Conservation (phyloP, 2,329 filamentous ascomycete species). For the Neofusicoccum ribis region DNA sequence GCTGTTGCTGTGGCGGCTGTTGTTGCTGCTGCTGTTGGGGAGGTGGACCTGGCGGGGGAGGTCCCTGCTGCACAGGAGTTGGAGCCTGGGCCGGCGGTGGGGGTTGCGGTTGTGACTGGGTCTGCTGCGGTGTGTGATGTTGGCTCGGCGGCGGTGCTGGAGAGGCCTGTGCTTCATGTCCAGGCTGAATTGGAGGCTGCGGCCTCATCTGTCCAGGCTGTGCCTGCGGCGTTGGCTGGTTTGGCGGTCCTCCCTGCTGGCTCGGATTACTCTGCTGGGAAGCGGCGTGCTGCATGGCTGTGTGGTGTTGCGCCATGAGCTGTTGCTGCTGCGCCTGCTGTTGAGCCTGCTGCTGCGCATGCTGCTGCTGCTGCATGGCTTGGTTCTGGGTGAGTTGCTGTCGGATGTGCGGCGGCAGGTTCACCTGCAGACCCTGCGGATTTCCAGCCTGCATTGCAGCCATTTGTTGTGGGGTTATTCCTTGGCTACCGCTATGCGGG, state of each 20-base stretch:
- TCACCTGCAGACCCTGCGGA: slow-evolving; percentile 39
- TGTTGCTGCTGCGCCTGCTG: slow-evolving; percentile 41
- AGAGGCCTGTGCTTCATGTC: slow-evolving; percentile 42
- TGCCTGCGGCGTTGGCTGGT: slow-evolving; percentile 31
- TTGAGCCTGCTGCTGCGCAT: slow-evolving; percentile 38
- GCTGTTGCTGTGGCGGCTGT: slow-evolving; percentile 39
- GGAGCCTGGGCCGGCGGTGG: slow-evolving; percentile 29
- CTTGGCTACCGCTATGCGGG: slow-evolving; percentile 54
- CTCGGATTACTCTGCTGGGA: slow-evolving; percentile 52
- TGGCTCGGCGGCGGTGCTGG: slow-evolving; percentile 36
- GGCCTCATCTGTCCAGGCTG: slow-evolving; percentile 41
- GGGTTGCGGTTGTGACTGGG: slow-evolving; percentile 32
- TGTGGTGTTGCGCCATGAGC: slow-evolving; percentile 41
- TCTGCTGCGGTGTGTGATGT: slow-evolving; percentile 43
- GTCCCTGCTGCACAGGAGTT: slow-evolving; percentile 21
- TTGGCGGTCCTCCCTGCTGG: slow-evolving; percentile 40
- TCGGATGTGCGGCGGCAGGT: slow-evolving; percentile 43
- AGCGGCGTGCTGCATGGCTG: slow-evolving; percentile 49
- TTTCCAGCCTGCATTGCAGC: slow-evolving; percentile 49
- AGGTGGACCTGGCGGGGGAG: slow-evolving; percentile 17
- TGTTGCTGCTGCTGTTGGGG: slow-evolving; percentile 19
- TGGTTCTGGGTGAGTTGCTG: slow-evolving; percentile 29
- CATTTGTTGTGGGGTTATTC: slow-evolving; percentile 55
- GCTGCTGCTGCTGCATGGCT: slow-evolving; percentile 45
- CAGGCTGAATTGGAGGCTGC: slow-evolving; percentile 36